Percentiles rank a stretch among this genome's conserved stretches.
These are phyloP conservation scores for Bombardia bombarda DNA, from an alignment of 495 filamentous ascomycete genomes.

Conservation along the genomic window DNA sequence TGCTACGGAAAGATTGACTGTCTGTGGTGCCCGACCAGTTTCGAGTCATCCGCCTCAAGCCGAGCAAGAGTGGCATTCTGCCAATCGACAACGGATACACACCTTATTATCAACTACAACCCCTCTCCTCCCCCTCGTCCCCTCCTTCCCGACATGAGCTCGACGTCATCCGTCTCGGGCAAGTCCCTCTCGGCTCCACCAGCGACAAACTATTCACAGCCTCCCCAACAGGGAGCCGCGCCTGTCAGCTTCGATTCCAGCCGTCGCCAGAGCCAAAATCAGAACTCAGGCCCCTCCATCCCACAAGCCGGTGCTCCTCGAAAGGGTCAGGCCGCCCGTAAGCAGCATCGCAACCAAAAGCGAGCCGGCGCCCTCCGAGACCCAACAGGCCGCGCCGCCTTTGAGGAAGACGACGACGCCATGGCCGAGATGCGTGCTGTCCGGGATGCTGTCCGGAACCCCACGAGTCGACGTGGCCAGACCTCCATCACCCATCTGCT, in stretches of 20 bases:
- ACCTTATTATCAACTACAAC: too few species aligned
- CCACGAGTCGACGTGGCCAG: conserved; percentile 80
- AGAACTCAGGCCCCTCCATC: conserved; percentile 47
- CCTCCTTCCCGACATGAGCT: conserved; percentile 30
- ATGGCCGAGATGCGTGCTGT: conserved; percentile 80
- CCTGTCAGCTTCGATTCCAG: conserved; percentile 45
- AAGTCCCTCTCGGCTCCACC: conserved; percentile 34
- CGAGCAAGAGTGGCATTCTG: too few species aligned
- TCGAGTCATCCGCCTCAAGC: too few species aligned
- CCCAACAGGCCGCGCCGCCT: conserved; percentile 16
- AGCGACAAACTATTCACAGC: conserved; percentile 14
- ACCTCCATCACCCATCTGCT: conserved; percentile 95
- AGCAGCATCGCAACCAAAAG: conserved; percentile 58
- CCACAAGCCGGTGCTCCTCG: conserved; percentile 46
- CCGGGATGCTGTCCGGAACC: conserved; percentile 78
- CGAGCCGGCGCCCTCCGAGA: conserved; percentile 24
- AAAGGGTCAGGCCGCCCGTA: conserved; percentile 67
- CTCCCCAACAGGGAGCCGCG: conserved; percentile 16
- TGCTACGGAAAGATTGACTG: too few species aligned
- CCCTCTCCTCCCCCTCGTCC: neutral
- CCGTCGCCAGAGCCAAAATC: conserved; percentile 53
- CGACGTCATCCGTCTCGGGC: conserved; percentile 32
- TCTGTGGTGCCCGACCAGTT: too few species aligned
- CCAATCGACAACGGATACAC: too few species aligned
- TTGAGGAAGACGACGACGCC: conserved; percentile 68